Evolutionary conservation across 2,329 filamentous ascomycete genomes (phyloP).

Genomic region (Cercospora janseana): DNA sequence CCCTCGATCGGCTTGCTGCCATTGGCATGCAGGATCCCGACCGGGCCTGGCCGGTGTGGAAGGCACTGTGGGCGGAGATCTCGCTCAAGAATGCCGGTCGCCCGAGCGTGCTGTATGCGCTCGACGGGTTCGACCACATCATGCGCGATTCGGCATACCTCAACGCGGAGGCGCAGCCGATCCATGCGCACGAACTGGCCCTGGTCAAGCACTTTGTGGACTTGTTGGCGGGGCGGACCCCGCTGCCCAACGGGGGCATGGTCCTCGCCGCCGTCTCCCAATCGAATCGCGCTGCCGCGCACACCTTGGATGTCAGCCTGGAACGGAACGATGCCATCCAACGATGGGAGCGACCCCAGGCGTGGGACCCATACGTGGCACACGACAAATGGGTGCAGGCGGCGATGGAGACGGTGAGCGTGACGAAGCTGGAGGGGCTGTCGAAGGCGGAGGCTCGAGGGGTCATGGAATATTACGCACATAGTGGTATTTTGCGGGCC

Average conservation of each 20-base stretch:
- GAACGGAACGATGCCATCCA: conserved; percentile 20
- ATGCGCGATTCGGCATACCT: conserved; percentile 78
- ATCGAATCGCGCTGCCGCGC: conserved; percentile 55
- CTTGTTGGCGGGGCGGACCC: conserved; percentile 60
- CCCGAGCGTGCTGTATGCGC: conserved; percentile 67
- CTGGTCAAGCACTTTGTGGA: conserved; percentile 73
- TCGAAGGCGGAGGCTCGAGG: conserved; percentile 71
- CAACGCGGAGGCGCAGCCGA: conserved; percentile 64
- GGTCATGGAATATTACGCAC: conserved; percentile 91
- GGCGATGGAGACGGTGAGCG: conserved; percentile 42
- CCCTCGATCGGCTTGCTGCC: conserved; percentile 66
- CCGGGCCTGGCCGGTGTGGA: conserved; percentile 75
- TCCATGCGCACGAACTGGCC: conserved; percentile 83
- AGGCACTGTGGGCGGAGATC: conserved; percentile 80
- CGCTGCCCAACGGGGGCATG: conserved; percentile 70
- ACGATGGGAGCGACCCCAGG: conserved; percentile 37
- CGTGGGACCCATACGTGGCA: conserved; percentile 52
- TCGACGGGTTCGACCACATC: conserved; percentile 78
- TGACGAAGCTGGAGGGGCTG: conserved; percentile 63
- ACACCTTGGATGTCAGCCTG: conserved; percentile 23
- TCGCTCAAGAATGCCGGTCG: conserved; percentile 43
- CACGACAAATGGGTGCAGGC: conserved; percentile 55
- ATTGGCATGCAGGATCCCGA: conserved; percentile 72
- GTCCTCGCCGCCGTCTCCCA: conserved; percentile 71
- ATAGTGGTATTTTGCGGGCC: conserved; percentile 73